Percentiles rank a stretch among this genome's conserved stretches.
These are phyloP conservation scores for Orbilia oligospora DNA, from an alignment of 2,329 filamentous ascomycete genomes.

Conservation along the genomic window DNA sequence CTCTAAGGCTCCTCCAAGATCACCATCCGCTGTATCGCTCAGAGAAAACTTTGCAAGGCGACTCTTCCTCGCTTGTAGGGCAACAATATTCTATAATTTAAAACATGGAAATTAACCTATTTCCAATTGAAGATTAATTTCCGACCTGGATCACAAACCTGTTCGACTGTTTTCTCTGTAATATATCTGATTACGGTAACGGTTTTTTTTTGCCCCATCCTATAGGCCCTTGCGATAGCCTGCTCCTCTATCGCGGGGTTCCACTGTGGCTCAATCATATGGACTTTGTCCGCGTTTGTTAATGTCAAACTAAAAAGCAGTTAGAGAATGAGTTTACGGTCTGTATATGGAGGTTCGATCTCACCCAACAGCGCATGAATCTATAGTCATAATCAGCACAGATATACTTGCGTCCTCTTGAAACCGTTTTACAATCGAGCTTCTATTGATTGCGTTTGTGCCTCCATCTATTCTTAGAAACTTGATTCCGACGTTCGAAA, in stretches of 20 bases:
- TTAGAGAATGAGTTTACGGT: not conserved
- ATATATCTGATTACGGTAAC: slow-evolving; percentile 89
- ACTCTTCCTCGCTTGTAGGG: slow-evolving; percentile 15
- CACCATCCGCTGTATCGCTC: not conserved
- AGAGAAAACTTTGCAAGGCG: slow-evolving; percentile 27
- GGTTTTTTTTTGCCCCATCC: slow-evolving; percentile 87
- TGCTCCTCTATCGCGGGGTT: slow-evolving; percentile 96
- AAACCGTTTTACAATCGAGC: slow-evolving; percentile 62
- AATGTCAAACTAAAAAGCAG: slow-evolving; percentile 79
- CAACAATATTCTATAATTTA: slow-evolving; percentile 13
- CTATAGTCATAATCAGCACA: slow-evolving; percentile 65
- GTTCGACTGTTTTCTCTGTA: slow-evolving; percentile 39
- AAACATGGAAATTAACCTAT: too few relatives aligned
- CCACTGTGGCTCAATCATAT: slow-evolving; percentile 98
- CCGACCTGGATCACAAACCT: slow-evolving; percentile 7
- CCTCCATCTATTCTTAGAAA: slow-evolving; percentile 64
- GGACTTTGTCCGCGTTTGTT: slow-evolving; percentile 86
- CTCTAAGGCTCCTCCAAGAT: not conserved
- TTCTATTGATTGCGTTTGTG: slow-evolving; percentile 58
- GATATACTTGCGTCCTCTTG: slow-evolving; percentile 57
- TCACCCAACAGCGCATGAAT: slow-evolving; percentile 66
- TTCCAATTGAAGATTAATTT: too few relatives aligned
- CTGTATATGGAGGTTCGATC: not conserved
- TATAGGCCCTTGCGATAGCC: slow-evolving; percentile 91
- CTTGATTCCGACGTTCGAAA: slow-evolving; percentile 60